A percentile compares a stretch with the other conserved stretches of the same genome.
Evolutionary conservation across 1,284 basidiomycete genomes (phyloP).

Genomic region (Calocybe gambosa): DNA sequence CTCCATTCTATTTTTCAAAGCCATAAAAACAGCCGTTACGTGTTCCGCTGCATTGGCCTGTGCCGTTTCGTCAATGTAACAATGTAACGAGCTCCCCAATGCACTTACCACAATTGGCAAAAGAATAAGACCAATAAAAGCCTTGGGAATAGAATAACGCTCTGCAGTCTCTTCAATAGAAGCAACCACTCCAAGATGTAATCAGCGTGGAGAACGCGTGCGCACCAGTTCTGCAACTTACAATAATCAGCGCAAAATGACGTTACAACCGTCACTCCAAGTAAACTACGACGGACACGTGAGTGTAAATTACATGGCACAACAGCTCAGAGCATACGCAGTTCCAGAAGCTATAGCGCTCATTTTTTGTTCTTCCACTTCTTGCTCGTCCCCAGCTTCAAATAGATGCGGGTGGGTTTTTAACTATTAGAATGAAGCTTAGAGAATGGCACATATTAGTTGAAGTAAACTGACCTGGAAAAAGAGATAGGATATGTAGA

Average conservation of each 20-base stretch:
- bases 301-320: neutral
- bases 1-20: slow-evolving; percentile 83
- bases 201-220: neutral
- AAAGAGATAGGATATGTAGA: slow-evolving; percentile 78
- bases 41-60: slow-evolving; percentile 77
- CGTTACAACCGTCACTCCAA: slow-evolving; percentile 71
- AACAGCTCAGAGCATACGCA: slow-evolving; percentile 33
- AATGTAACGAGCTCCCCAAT: neutral
- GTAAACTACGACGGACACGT: slow-evolving; percentile 35
- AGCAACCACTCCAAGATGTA: slow-evolving; percentile 57
- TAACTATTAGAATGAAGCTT: slow-evolving; percentile 30
- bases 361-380: slow-evolving; percentile 31
- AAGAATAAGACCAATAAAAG: slow-evolving; percentile 74
- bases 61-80: neutral
- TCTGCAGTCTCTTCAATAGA: slow-evolving; percentile 87
- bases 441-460: neutral
- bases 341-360: slow-evolving; percentile 17
- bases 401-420: slow-evolving; percentile 45
- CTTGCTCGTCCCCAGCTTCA: slow-evolving; percentile 21
- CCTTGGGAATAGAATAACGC: slow-evolving; percentile 75
- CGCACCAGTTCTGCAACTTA: slow-evolving; percentile 28
- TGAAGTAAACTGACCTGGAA: slow-evolving; percentile 53
- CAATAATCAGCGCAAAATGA: slow-evolving; percentile 82
- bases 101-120: slow-evolving; percentile 63
- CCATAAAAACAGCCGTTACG: slow-evolving; percentile 87